Evolutionary conservation across 768 basidiomycete genomes (phyloP), one percentile per base, ranked within the genome.

Genomic region (Xerocomellus intermedius): DNA sequence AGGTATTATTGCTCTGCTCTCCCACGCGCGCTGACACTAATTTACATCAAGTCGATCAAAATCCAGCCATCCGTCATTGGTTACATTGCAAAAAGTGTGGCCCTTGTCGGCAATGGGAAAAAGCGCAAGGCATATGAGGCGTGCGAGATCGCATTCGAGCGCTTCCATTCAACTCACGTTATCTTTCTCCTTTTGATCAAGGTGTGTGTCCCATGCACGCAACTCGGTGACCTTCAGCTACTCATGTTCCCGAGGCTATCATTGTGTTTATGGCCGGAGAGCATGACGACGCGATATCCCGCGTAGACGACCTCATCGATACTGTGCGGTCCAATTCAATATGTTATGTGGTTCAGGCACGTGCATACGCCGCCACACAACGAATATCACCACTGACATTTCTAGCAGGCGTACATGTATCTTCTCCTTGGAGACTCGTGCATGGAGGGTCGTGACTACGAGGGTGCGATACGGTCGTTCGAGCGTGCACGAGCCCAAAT

Each of bases 91-190:
- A 37, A 37, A 8, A 37, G 37, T 37, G 17, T 37, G 9, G 37
- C 37, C 6, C n/a, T 37, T n/a, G 37, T 37, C n/a, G 37, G 37
- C 16, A 37, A 8, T 0, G 17, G 37, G 8, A 7, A n/a, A 37
- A 37, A 37, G 37, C 7, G 9, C 7, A 37, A n/a, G 17, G 37
- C 37, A 37, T 37, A n/a, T 26, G 28, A 36, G 2, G 22, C 36
- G 1, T 55, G 24, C 26, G 54, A 55, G 37, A 38, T 50, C 10
- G 54, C 48, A 2, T 26, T 50, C 24, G 30, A 17, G 7, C n/a
- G 8, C 3, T 37, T 17, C 17, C 37, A 37, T 9, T n/a, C 37
- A 37, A 1, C 8, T 8, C 42, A 55, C 14, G 43, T 26, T 19
- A 39, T 2, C 3, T 19, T 24, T 13, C 45, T 47, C 30, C 39